phyloP scores from a whole-genome alignment of 495 filamentous ascomycete species.

The Entonaema liquescens region DNA sequence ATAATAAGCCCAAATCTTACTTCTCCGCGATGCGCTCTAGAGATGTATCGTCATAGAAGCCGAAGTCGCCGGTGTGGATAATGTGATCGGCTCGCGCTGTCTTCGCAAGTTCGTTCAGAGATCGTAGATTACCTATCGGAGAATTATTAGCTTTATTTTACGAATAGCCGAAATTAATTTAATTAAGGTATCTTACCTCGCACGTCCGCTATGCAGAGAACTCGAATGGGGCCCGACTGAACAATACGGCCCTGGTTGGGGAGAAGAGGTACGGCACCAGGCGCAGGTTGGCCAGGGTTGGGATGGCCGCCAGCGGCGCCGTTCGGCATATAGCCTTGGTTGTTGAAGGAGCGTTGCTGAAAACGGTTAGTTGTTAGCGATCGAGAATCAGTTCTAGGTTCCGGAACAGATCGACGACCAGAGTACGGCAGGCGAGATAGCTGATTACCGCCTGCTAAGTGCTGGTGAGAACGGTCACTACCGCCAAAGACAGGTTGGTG shows the following conservation, averaged over 20 bases:
- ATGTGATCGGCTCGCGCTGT: constrained; percentile 94
- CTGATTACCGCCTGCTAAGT: background rate
- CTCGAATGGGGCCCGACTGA: constrained; percentile 82
- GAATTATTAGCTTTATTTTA: constrained; percentile 29
- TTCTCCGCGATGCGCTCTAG: constrained; percentile 98
- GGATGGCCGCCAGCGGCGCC: constrained; percentile 57
- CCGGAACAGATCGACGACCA: background rate
- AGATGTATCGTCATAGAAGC: constrained; percentile 97
- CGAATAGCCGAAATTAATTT: background rate
- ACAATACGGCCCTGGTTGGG: constrained; percentile 73
- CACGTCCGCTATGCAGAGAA: constrained; percentile 97
- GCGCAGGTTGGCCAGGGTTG: constrained; percentile 49
- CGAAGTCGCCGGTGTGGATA: constrained; percentile 98
- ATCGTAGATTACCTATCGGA: constrained; percentile 83
- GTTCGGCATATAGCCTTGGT: constrained; percentile 62
- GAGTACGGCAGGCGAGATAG: background rate
- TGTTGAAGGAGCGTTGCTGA: constrained; percentile 57
- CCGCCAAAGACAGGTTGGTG: background rate
- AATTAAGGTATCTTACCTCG: constrained; percentile 77
- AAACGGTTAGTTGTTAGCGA: constrained; percentile 37
- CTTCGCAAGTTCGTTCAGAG: constrained; percentile 94
- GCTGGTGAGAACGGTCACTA: background rate
- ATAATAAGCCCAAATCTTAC: constrained; percentile 63
- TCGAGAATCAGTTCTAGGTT: constrained; percentile 1
- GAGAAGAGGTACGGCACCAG: constrained; percentile 63